Evolutionary conservation across 2,329 filamentous ascomycete genomes (phyloP), one percentile per base, ranked within the genome.

Genomic region (Ilyonectria sp.): DNA sequence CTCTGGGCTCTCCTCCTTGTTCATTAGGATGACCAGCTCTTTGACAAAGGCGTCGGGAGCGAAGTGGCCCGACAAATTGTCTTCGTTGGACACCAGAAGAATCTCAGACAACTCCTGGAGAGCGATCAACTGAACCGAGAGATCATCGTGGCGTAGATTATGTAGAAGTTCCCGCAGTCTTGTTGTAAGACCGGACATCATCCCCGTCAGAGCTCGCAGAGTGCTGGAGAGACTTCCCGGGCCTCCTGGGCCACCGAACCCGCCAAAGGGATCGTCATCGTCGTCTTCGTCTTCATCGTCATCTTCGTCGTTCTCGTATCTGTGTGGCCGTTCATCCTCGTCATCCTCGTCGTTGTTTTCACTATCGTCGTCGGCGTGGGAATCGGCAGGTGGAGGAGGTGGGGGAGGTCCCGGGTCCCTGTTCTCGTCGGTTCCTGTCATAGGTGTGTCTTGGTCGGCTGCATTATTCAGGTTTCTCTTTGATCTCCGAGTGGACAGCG

Each of bases 1-100:
- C 80, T 99, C 96, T 0, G 95, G 93, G 74, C 97, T 98, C 79
- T 97, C 94, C 75, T 97, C 94, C 64, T 97, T 94, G 77, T 93
- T 94, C 96, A 99, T 98, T 74, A 99, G 84, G 13, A 87, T 83
- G 54, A 99, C 94, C 59, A 99, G 86, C 82, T 99, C 96, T 82
- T 97, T 98, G 63, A 99, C 94, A 77, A 96, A 98, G 9, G 93
- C 89, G 81, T 99, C 96, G 2, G 96, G 94, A 1, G 94, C 94
- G 79, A 99, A 98, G 77, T 98, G 94, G 5, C 96, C 96, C 2
- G 95, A 94, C 11, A 99, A 87, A 72, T 97, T 98, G 78, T 99
- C 96, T 82, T 99, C 96, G 73, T 96, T 98, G 11, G 95, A 97
- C 43, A 99, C 93, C 33, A 99, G 86, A 6, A 99, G 85, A 60